These are phyloP conservation scores for Tetradesmus lagerheimii DNA, from an alignment of 139 green algal species.

Conservation along the genomic window DNA sequence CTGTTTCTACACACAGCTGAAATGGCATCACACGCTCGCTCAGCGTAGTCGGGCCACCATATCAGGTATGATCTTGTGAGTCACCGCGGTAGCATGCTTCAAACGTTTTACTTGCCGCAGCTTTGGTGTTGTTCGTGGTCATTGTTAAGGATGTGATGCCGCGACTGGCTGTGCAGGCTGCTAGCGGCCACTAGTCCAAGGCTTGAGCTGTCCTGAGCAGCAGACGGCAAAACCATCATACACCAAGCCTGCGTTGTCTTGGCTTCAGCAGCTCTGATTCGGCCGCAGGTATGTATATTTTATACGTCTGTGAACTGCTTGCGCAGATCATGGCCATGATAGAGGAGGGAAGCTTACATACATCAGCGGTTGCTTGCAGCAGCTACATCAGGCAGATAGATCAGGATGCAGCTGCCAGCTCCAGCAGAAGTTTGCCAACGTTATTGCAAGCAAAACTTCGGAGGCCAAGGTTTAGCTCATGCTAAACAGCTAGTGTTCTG, in stretches of 20 bases:
- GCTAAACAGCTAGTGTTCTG: too few relatives aligned
- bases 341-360: neutral
- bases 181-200: neutral
- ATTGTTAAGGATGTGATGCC: neutral
- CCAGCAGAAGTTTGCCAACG: too few relatives aligned
- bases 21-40: neutral
- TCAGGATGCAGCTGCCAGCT: neutral
- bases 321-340: neutral
- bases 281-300: neutral
- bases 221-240: neutral
- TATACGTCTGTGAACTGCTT: neutral
- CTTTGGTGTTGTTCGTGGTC: neutral
- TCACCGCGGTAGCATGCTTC: neutral
- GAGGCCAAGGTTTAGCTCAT: too few relatives aligned
- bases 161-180: neutral
- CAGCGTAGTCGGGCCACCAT: neutral
- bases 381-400: neutral
- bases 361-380: neutral
- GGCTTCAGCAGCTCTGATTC: neutral
- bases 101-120: neutral
- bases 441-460: too few relatives aligned
- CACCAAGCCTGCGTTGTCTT: too few relatives aligned
- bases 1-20: neutral
- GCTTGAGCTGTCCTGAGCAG: neutral
- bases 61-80: slow-evolving; percentile 1